Conservation (phyloP, 331 rosid species). For the Pyrus hybrid region DNA sequence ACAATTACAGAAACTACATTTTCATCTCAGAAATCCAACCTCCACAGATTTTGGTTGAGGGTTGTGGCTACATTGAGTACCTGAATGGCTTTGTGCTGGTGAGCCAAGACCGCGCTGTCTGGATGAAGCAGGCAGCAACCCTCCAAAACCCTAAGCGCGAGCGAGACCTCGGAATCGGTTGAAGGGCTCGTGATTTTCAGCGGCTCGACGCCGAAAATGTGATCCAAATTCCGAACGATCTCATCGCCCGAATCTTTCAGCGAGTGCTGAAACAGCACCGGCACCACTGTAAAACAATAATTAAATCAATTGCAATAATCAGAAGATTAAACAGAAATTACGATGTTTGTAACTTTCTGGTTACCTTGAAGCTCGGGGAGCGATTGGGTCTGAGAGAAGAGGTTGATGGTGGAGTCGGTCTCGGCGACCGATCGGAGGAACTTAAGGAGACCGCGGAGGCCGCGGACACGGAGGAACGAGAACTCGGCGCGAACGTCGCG, state of each 20-base stretch:
- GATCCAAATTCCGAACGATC: slow-evolving; percentile 45
- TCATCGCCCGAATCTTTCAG: slow-evolving; percentile 56
- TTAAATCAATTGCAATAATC: background rate
- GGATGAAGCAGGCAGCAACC: slow-evolving; percentile 25
- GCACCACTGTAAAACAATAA: slow-evolving; percentile 48
- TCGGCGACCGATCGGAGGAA: slow-evolving; percentile 75
- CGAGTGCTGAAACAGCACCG: slow-evolving; percentile 75
- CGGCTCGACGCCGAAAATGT: slow-evolving; percentile 70
- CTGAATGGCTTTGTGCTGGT: slow-evolving; percentile 33
- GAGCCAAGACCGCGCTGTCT: slow-evolving; percentile 16
- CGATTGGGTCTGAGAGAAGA: slow-evolving; percentile 66
- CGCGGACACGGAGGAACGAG: slow-evolving; percentile 86
- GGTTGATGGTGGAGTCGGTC: slow-evolving; percentile 53
- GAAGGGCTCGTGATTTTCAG: slow-evolving; percentile 58
- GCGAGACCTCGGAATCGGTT: slow-evolving; percentile 10
- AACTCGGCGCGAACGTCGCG: slow-evolving; percentile 79
- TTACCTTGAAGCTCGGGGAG: slow-evolving; percentile 70
- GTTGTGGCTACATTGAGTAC: slow-evolving; percentile 55
- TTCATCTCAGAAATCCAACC: slow-evolving; percentile 3
- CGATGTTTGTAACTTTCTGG: background rate
- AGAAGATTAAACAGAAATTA: background rate
- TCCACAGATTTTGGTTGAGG: slow-evolving; percentile 8
- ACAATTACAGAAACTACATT: background rate
- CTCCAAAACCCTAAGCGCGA: slow-evolving; percentile 31
- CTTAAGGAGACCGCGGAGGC: slow-evolving; percentile 77